Evolutionary conservation across 2,329 filamentous ascomycete species (phyloP), one percentile per base, ranked within the genome.

Genomic region (Diaporthe eres): DNA sequence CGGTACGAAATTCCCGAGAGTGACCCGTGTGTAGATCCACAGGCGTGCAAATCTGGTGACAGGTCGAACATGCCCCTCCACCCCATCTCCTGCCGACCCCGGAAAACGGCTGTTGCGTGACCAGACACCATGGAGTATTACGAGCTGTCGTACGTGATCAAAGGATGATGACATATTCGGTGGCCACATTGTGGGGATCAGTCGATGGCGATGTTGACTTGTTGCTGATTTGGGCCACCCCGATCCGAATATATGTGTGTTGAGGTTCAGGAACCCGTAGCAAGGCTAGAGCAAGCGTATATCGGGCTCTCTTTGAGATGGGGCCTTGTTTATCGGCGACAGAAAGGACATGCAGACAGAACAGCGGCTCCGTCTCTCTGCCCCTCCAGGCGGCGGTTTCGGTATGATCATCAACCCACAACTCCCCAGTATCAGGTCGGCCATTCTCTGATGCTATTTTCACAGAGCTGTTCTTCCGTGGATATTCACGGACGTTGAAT

Each of bases 11-110:
- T 10, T 19, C 49, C n/a, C 34, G 49, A 8, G 31, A 53, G 65
- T 10, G 42, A 28, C 17, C 34, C 2, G 13, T 2, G 12, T 19
- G 15, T 15, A 70, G 34, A 70, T 70, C 6, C 65, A 8, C 9
- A 10, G 15, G 49, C n/a, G 15, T 31, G 51, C 65, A 70, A 42
- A 70, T 70, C 65, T 55, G 2, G 65, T 70, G n/a, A 19, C 17
- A 37, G 47, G 65, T 70, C 22, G 22, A 22, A 28, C 65, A 55
- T 19, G 31, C n/a, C 2, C 4, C n/a, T 28, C 19, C 34, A 7
- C 49, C 49, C 34, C 34, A 34, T 13, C 4, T 39, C 17, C 34
- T 17, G 19, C 34, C 49, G 19, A 12, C 28, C 49, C 31, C 49
- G 53, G 12, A 51, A 19, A 53, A 4, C 22, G 39, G 31, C n/a